phyloP scores from a whole-genome alignment of 2,329 filamentous ascomycete genomes.

The Colletotrichum abscissum region DNA sequence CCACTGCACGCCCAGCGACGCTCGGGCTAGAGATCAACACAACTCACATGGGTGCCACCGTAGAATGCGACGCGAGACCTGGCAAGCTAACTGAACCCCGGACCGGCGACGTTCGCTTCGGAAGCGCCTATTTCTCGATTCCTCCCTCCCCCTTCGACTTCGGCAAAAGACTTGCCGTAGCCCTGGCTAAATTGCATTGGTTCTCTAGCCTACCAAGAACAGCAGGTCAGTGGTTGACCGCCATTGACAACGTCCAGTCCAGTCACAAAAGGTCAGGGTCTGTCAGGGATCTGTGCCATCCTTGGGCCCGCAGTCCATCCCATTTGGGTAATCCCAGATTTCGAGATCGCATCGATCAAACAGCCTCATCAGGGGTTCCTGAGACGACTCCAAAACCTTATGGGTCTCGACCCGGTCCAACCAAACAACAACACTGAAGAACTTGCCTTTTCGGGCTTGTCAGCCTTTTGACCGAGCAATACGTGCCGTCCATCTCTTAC shows the following conservation, averaged over 20 bases:
- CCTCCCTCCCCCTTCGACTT: not conserved
- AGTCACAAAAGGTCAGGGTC: not conserved
- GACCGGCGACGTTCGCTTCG: conserved; percentile 6
- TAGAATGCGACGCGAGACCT: conserved; percentile 5
- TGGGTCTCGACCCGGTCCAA: conserved; percentile 18
- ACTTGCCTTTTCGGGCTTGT: not conserved
- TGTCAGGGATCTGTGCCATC: conserved; percentile 1
- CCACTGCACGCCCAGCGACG: not conserved
- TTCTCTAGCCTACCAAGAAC: conserved; percentile 3
- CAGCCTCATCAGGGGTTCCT: conserved; percentile 33
- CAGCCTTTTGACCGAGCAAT: not conserved
- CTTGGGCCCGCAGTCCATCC: not conserved
- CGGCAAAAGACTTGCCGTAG: conserved; percentile 18
- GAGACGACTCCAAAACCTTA: conserved; percentile 34
- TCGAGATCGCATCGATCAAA: conserved; percentile 33
- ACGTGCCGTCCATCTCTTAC: conserved; percentile 24
- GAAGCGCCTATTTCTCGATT: not conserved
- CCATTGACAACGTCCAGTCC: not conserved
- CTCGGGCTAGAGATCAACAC: not conserved
- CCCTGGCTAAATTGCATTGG: conserved; percentile 4
- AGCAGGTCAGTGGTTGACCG: not conserved
- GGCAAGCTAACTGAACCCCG: not conserved
- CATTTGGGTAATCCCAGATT: not conserved
- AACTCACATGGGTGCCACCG: not conserved
- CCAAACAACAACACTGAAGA: not conserved